A percentile compares a stretch with the other conserved stretches of the same genome.
These are phyloP conservation scores for Alternaria sp. DNA, from an alignment of 2,329 filamentous ascomycete genomes.

Conservation along the genomic window DNA sequence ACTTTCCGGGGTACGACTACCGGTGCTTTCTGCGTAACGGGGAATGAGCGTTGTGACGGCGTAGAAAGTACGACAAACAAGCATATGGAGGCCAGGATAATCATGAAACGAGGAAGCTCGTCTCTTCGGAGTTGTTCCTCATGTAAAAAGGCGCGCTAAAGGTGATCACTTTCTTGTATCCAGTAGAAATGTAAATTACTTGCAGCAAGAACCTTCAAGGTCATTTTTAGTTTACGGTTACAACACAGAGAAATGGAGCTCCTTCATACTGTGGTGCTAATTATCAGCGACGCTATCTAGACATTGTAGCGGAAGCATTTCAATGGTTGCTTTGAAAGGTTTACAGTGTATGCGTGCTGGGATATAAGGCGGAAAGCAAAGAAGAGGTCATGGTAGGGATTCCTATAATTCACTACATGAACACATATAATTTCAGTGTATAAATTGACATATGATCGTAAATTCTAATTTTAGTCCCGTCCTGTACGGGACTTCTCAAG, in stretches of 20 bases:
- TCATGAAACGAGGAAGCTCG: too few relatives aligned
- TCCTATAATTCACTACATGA: background rate
- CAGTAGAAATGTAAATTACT: background rate
- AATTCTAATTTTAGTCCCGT: background rate
- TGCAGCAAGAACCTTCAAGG: background rate
- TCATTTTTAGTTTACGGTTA: too few relatives aligned
- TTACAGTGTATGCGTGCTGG: background rate
- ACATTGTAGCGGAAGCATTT: background rate
- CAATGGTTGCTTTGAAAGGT: background rate
- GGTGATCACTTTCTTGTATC: too few relatives aligned
- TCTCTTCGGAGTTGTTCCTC: too few relatives aligned
- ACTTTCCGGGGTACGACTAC: background rate
- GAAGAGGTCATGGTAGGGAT: background rate
- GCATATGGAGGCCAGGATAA: background rate
- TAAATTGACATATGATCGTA: background rate
- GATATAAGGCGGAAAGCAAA: background rate
- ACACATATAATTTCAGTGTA: background rate
- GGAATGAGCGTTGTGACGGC: background rate
- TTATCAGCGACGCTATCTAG: rapidly evolving
- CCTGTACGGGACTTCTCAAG: background rate
- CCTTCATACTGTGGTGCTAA: too few relatives aligned
- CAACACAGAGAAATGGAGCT: too few relatives aligned
- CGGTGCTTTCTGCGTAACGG: rapidly evolving
- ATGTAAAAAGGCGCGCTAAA: too few relatives aligned
- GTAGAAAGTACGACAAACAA: background rate